These are phyloP conservation scores for Capsicum pubescens DNA, from an alignment of 257 asterid species.

Conservation along the genomic window DNA sequence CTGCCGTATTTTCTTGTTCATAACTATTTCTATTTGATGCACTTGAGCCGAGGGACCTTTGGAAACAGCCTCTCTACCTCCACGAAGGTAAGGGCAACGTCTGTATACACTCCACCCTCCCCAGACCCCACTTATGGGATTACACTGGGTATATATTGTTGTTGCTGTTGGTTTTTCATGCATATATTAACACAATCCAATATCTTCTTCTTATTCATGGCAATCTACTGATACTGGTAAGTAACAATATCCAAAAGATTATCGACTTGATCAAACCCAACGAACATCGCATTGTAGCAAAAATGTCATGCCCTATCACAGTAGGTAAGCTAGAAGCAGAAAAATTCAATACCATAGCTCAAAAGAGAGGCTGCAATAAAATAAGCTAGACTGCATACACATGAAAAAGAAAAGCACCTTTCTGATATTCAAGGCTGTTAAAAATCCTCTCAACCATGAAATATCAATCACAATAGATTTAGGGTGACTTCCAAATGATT, in stretches of 20 bases:
- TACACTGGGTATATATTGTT: no score
- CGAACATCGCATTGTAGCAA: neutral
- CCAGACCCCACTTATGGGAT: no score
- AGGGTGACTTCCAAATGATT: neutral
- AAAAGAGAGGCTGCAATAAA: neutral
- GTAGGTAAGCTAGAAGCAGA: neutral
- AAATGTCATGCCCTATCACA: conserved; percentile 8
- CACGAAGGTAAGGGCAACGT: no score
- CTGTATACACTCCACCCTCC: no score
- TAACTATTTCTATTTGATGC: no score
- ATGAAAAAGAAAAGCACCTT: conserved; percentile 8
- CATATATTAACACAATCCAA: neutral
- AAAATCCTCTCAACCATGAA: conserved; percentile 20
- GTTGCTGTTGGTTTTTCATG: no score
- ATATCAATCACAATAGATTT: conserved; percentile 7
- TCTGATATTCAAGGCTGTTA: conserved; percentile 13
- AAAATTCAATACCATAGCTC: neutral
- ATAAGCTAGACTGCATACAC: neutral
- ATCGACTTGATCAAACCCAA: neutral
- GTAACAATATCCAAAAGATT: neutral
- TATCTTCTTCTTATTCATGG: neutral
- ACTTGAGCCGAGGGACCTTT: no score
- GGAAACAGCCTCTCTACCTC: no score
- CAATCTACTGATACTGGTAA: neutral
- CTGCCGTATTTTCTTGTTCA: no score